Evolutionary conservation across 2,329 filamentous ascomycete genomes (phyloP), one percentile per base, ranked within the genome.

Genomic region (Trichophyton mentagrophytes): DNA sequence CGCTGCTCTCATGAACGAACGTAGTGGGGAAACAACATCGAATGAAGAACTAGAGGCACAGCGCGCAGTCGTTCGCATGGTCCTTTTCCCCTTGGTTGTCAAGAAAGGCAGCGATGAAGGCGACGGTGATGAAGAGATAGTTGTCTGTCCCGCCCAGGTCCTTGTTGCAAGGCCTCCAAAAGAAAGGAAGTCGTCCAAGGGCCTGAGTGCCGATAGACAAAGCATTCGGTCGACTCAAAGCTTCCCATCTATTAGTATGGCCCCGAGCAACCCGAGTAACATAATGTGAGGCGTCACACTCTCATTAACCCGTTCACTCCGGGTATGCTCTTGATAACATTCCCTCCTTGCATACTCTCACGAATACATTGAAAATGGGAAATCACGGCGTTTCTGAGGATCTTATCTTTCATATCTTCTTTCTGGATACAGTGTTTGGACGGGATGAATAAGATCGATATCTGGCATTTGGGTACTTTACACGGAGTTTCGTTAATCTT

Each of bases 31-130:
- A 65, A 81, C 78, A 59, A 80, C 72, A 36, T 85, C 84, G 25
- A 92, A 93, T 69, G 87, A 92, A 65, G 88, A 92, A 59, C 82
- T 96, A 25, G 88, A 97, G 73, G 79, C 80, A 4, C 81, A 86
- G 63, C 81, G 83, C 46, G 86, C 90, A 27, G 83, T 92, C 17
- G 90, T 99, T 46, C 88, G 93, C 66, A 84, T 96, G 64, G 91
- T 99, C 1, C 82, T 99, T 46, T 99, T 99, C 79, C 95, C 95
- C 8, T 81, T 97, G 1, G 92, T 99, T 17, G 89, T 97, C 68
- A 96, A 96, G 78, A 95, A 93, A 78, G 92, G 91, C 59, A 89
- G 95, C 69, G 92, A 97, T 71, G 79, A 80, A 46, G 93, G 91
- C 25, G 92, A 91, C 60, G 90, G 96, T 60, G 57, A 46, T 15